These are phyloP conservation scores for Diaporthe vaccinii DNA, from an alignment of 2,329 filamentous ascomycete species.

Conservation along the genomic window DNA sequence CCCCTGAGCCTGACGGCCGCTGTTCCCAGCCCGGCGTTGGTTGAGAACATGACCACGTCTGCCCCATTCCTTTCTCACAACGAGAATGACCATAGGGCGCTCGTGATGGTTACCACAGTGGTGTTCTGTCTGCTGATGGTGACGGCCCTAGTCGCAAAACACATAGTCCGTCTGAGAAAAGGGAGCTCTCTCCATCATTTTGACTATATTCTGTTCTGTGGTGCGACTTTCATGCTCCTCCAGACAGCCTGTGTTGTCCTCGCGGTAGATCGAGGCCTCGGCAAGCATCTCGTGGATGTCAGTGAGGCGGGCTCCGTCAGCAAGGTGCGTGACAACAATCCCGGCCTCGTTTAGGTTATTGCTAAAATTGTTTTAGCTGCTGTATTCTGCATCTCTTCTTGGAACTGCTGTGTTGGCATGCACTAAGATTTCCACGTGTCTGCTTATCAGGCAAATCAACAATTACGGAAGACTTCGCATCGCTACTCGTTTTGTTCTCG, in stretches of 20 bases:
- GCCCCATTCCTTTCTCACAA: neutral
- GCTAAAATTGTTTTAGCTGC: neutral
- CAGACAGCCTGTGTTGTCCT: neutral
- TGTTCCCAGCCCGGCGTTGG: neutral
- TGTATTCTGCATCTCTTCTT: neutral
- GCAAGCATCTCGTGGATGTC: neutral
- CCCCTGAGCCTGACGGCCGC: neutral
- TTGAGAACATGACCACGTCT: neutral
- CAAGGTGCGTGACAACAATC: neutral
- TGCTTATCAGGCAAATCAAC: neutral
- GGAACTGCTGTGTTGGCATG: neutral
- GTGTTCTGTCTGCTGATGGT: neutral
- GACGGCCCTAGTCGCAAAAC: neutral
- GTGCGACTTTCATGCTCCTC: neutral
- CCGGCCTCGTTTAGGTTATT: neutral
- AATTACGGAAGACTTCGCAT: neutral
- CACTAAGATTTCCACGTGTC: neutral
- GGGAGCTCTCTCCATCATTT: neutral
- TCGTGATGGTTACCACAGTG: neutral
- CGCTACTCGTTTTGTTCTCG: neutral
- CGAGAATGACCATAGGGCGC: neutral
- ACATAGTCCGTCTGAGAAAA: neutral
- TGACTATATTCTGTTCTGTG: neutral
- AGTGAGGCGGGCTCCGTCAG: neutral
- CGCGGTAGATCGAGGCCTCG: neutral